phyloP scores from a whole-genome alignment of 1,284 basidiomycete genomes.

The Amylostereum areolatum region DNA sequence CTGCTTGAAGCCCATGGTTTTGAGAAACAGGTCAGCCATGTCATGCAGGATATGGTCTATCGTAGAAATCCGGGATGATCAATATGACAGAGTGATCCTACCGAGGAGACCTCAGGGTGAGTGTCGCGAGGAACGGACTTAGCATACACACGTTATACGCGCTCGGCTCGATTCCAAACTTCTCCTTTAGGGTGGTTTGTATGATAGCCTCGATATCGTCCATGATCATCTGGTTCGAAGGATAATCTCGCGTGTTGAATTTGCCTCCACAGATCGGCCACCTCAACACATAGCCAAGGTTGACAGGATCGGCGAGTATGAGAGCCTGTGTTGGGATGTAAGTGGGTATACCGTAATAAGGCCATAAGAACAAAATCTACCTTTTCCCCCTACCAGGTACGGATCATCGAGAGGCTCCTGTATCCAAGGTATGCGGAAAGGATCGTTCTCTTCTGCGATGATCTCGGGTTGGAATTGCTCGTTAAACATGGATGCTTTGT shows the following conservation, averaged over 20 bases:
- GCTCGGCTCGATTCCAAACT: constrained; percentile 49
- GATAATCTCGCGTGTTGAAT: constrained; percentile 80
- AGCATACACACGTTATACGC: constrained; percentile 55
- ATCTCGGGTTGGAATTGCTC: constrained; percentile 72
- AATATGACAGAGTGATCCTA: constrained; percentile 86
- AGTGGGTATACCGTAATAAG: not conserved
- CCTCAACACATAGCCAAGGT: constrained; percentile 61
- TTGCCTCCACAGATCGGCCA: constrained; percentile 75
- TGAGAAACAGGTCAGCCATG: constrained; percentile 71
- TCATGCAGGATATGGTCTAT: constrained; percentile 80
- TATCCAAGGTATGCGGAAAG: constrained; percentile 80
- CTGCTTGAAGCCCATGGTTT: constrained; percentile 87
- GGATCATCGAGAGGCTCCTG: constrained; percentile 39
- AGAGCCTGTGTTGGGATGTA: constrained; percentile 48
- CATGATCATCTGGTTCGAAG: constrained; percentile 60
- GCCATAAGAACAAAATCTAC: constrained; percentile 19
- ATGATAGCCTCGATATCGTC: constrained; percentile 78
- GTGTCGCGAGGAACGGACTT: not conserved
- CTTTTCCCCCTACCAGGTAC: constrained; percentile 67
- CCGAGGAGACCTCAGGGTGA: constrained; percentile 6
- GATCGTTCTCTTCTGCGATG: constrained; percentile 79
- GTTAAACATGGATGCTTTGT: constrained; percentile 72
- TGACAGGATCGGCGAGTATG: constrained; percentile 61
- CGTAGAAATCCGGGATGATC: constrained; percentile 91
- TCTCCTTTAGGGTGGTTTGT: constrained; percentile 51